Base-by-base conservation (phyloP, 768 basidiomycete species). In the Boletus rubescentipes region DNA sequence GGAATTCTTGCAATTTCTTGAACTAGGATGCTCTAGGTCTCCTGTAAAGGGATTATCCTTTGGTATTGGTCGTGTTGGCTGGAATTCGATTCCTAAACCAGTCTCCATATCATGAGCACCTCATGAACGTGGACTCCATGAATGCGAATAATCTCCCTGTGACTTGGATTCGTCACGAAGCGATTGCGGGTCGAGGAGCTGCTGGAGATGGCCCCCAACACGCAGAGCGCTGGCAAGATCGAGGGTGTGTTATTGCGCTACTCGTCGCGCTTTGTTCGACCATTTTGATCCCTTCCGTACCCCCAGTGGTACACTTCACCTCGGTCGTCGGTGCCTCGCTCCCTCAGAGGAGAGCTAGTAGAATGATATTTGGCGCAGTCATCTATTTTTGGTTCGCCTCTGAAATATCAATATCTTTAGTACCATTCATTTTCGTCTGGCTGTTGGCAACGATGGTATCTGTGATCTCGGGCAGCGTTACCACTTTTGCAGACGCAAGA, bases 1-100 rank as follows among this genome's bases (percentile, higher is more conserved):
- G 15, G 85, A 88, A 45, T 94, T 98, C 70, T 73, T 93, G 20
- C 79, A 78, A 35, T 97, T 94, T 72, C 79, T 98, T 20, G 75
- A 84, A 51, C 72, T 82, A 1, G 91, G 86, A 12, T 97, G 93
- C 67, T 81, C 83, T n/a, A 87, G 89, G 1, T 82, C 86, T 5
- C 87, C 93, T 0, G 66, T 83, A 2, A 79, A 88, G 58, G 90
- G 89, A n/a, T 3, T 98, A 97, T 67, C 93, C 92, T 0, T 78
- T 86, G 2, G 77, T 96, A 26, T 73, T 97, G 16, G 76, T 97
- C 23, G 77, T 94, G 23, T 66, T 98, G 14, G 89, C 92, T 2
- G 93, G 91, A 0, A 80, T 98, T 12, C 89, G 0, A 80, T 98
- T 12, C 89, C 93, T 1, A 67, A 77, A 12, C 73, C 77, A 37